phyloP scores from a whole-genome alignment of 2,329 filamentous ascomycete genomes.

The Alternaria arborescens region DNA sequence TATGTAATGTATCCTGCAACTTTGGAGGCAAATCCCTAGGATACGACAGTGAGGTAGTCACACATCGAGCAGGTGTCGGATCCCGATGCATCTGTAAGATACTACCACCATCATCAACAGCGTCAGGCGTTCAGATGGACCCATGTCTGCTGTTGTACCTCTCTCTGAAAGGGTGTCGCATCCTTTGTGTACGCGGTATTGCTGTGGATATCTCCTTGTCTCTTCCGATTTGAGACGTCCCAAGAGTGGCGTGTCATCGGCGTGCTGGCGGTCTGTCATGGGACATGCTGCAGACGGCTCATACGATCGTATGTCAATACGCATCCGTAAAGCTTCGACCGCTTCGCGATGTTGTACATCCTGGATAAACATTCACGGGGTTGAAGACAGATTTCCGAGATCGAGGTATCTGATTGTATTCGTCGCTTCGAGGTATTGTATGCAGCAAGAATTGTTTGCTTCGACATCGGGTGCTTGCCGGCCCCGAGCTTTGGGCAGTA shows the following conservation, averaged over 20 bases:
- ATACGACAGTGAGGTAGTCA: not conserved
- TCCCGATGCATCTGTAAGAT: not conserved
- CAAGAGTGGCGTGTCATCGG: no score
- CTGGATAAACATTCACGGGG: not conserved
- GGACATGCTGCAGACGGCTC: not conserved
- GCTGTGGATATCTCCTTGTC: not conserved
- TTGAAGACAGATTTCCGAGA: not conserved
- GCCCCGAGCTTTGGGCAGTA: constrained; percentile 3
- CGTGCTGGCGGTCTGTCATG: not conserved
- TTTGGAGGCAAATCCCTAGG: not conserved
- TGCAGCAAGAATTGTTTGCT: constrained; percentile 9
- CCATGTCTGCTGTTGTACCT: not conserved
- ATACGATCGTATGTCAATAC: not conserved
- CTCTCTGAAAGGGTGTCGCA: not conserved
- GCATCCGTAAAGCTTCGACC: not conserved
- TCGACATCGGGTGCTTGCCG: constrained; percentile 10
- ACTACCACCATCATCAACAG: not conserved
- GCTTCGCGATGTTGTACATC: not conserved
- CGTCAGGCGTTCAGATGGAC: not conserved
- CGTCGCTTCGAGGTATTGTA: constrained; percentile 5
- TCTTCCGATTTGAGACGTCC: not conserved
- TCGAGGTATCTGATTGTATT: not conserved
- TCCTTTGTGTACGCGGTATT: not conserved
- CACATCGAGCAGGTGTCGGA: not conserved
- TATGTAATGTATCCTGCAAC: not conserved